phyloP scores from a whole-genome alignment of 1,139 yeast species.

The Nakaseomyces glabratus region DNA sequence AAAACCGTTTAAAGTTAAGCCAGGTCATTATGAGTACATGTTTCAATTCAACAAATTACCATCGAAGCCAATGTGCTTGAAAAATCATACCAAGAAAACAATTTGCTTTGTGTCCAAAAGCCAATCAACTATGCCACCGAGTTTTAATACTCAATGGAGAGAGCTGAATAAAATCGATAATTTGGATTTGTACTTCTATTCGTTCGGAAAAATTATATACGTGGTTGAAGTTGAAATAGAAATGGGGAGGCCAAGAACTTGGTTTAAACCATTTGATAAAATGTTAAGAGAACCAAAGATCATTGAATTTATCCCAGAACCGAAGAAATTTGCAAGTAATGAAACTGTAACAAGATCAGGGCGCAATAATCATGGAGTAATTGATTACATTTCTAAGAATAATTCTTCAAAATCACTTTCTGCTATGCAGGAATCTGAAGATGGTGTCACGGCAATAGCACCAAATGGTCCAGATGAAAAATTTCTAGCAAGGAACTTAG shows the following conservation, averaged over 20 bases:
- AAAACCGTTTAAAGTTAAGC: constrained; percentile 24
- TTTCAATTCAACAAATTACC: constrained; percentile 23
- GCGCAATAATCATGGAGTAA: constrained; percentile 6
- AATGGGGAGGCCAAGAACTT: constrained; percentile 22
- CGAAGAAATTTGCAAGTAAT: constrained; percentile 11
- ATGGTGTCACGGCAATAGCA: constrained; percentile 3
- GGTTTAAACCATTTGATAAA: constrained; percentile 25
- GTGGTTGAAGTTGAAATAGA: constrained; percentile 23
- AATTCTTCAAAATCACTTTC: not conserved
- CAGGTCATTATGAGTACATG: constrained; percentile 23
- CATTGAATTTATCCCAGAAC: constrained; percentile 24
- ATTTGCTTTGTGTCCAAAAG: constrained; percentile 19
- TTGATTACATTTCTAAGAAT: constrained; percentile 1
- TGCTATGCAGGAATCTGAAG: constrained; percentile 4
- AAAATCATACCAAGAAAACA: constrained; percentile 17
- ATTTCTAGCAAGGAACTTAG: not conserved
- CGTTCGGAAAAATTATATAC: constrained; percentile 26
- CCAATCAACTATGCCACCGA: constrained; percentile 25
- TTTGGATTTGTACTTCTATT: constrained; percentile 22
- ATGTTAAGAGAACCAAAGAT: constrained; percentile 15
- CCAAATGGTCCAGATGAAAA: constrained; percentile 1
- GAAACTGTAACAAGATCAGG: constrained; percentile 7
- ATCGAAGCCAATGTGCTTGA: constrained; percentile 21
- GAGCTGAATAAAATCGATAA: constrained; percentile 21
- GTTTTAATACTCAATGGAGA: constrained; percentile 24